Evolutionary conservation across 768 basidiomycete species (phyloP).

Genomic region (Lactarius sanguifluus): DNA sequence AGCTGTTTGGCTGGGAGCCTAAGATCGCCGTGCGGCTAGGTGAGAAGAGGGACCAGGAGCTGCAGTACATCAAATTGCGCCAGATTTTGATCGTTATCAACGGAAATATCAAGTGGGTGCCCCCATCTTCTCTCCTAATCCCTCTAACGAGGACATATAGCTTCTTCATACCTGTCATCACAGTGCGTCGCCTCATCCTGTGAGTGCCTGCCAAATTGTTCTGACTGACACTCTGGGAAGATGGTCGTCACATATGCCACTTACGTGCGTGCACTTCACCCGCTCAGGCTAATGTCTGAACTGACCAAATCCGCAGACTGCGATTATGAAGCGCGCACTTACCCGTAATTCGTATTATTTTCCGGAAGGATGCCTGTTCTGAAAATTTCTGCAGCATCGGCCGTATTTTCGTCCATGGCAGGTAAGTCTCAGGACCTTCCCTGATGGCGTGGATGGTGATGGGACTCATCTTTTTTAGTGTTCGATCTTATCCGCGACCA

Average conservation of each 20-base stretch:
- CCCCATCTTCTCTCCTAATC: not conserved
- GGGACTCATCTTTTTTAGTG: conserved; percentile 31
- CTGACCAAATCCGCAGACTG: conserved; percentile 30
- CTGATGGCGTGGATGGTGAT: not conserved
- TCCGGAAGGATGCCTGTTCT: not conserved
- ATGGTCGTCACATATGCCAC: conserved; percentile 39
- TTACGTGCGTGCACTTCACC: conserved; percentile 29
- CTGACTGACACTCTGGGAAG: conserved; percentile 29
- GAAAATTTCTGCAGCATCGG: conserved; percentile 28
- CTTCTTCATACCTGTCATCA: conserved; percentile 41
- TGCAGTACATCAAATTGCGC: conserved; percentile 38
- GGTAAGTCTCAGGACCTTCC: conserved; percentile 8
- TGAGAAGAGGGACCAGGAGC: conserved; percentile 42
- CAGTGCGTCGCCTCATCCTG: conserved; percentile 30
- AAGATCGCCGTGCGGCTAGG: conserved; percentile 39
- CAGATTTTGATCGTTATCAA: too few species aligned
- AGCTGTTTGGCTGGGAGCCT: conserved; percentile 64
- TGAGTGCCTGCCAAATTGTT: not conserved
- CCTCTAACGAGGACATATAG: conserved; percentile 27
- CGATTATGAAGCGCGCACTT: conserved; percentile 38
- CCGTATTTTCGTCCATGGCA: conserved; percentile 36
- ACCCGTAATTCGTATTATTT: conserved; percentile 28
- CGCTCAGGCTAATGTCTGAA: not conserved
- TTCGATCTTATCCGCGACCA: conserved; percentile 44
- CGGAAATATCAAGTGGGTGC: conserved; percentile 36